Conservation (phyloP, 1,284 basidiomycete species). For the Exobasidium rhododendri region DNA sequence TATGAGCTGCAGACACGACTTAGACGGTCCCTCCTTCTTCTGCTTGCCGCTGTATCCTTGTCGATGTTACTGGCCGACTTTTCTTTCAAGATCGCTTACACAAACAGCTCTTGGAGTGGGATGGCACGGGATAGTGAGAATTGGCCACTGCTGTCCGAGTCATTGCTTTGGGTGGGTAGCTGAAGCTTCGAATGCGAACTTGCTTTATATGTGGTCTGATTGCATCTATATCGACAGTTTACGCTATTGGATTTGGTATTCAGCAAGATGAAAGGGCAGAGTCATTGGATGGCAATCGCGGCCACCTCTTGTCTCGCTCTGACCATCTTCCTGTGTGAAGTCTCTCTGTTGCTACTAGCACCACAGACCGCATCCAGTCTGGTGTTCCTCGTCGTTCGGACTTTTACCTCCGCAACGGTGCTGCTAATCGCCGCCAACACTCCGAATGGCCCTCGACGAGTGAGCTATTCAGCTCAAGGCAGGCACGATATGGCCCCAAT, state of each 20-base stretch:
- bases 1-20: not conserved
- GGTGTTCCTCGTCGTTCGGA: not conserved
- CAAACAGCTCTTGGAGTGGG: not conserved
- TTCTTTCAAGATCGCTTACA: not conserved
- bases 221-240: too few species aligned
- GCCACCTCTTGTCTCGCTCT: not conserved
- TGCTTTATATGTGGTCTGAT: too few species aligned
- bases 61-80: not conserved
- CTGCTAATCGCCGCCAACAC: not conserved
- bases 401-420: not conserved
- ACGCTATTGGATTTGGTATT: not conserved
- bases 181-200: too few species aligned
- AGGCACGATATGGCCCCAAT: not conserved
- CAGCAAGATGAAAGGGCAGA: not conserved
- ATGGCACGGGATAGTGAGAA: not conserved
- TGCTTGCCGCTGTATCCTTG: not conserved
- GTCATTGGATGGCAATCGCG: not conserved
- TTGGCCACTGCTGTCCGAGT: not conserved
- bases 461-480: not conserved
- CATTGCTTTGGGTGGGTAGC: not conserved
- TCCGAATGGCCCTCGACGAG: conserved; percentile 3
- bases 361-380: not conserved
- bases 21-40: not conserved
- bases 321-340: not conserved
- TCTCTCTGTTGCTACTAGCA: not conserved